Base-by-base conservation (phyloP, 495 filamentous ascomycete species). In the Talaromyces proteolyticus region DNA sequence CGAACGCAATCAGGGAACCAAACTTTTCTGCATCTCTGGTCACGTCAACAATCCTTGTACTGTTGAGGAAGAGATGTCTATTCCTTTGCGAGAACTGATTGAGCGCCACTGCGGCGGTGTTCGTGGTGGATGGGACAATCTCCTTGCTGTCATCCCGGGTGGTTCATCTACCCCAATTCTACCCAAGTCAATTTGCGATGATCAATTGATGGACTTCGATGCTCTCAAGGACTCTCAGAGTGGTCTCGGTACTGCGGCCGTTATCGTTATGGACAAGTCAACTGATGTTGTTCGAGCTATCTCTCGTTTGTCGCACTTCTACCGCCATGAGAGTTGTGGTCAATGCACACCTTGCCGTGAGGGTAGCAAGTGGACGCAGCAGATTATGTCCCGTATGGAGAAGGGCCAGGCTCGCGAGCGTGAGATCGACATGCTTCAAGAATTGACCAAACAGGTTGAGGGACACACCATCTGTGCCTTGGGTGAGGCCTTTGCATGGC, bases 381-480 rank as follows among this genome's bases (percentile, higher is more conserved):
- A 97, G 75, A 96, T 98, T 67, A 98, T 98, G 93, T 74, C 86
- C 66, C 85, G 93, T 45, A 91, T 98, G 59, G 88, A 95, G 77
- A 87, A 84, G 67, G 93, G 93, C 48, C 79, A 88, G 63, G 93
- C 86, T 46, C 81, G 89, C 44, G 84, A 84, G 65, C 74, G 93
- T 37, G 93, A 98, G 72, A 98, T 98, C 66, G 93, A 98, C 68
- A 98, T 98, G 93, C 79, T 98, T 53, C 93, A 97, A 75, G 93
- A 98, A 76, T 72, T 98, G 52, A 98, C 93, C 47, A 97, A 97
- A 78, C 94, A 97, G 73, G 93, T 98, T 44, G 93, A 98, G 75
- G 93, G 93, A 14, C 93, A 97, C 74, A 96, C 93, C 12, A 98
- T 98, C 54, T 98, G 93, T 71, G 93, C 93, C 65, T 75, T 98